Evolutionary conservation across 1,139 yeast species (phyloP), one percentile per base, ranked within the genome.

Genomic region (Saccharomyces hybrid): DNA sequence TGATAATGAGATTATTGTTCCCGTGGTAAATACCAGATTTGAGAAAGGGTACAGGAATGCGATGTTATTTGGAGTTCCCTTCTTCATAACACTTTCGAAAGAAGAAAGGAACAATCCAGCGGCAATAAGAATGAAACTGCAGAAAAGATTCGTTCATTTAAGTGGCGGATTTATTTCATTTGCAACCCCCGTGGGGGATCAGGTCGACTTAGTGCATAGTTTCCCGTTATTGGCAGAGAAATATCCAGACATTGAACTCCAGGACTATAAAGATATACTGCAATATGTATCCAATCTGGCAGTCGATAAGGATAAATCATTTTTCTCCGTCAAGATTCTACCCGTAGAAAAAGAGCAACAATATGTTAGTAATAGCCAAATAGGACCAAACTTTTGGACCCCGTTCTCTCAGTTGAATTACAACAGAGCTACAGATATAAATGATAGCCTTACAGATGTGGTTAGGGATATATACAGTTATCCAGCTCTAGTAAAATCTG

Each of bases 31-130:
- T 65, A 76, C 84, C 1, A 75, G 75, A 1, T 71, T 75, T 14
- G 80, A 78, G 54, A 75, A 69, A 62, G 54, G 79, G 64, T 64
- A 70, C 59, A 62, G 59, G 11, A 65, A 64, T 9, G 70, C 77
- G 0, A 69, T 69, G 16, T 64, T 78, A 2, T 86, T 88, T 71
- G 95, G 90, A 1, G 70, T 85, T 2, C 97, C 98, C 1, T 81
- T 88, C 62, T 85, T 89, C 64, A 75, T 89, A 42, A 78, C 83
- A 0, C 66, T 88, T 26, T 70, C 78, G 4, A 74, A 72, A 31
- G 72, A 73, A 11, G 84, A 84, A 54, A 69, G 75, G 1, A 76
- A 73, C 4, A 76, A 80, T 13, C 82, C 80, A 64, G 84, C 84
- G 2, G 64, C 68, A 0, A 81, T 89, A 28, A 71, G 85, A 58